A percentile compares a stretch with the other conserved stretches of the same genome.
phyloP scores from a whole-genome alignment of 75 land plant species.

The Selaginella moellendorffii region DNA sequence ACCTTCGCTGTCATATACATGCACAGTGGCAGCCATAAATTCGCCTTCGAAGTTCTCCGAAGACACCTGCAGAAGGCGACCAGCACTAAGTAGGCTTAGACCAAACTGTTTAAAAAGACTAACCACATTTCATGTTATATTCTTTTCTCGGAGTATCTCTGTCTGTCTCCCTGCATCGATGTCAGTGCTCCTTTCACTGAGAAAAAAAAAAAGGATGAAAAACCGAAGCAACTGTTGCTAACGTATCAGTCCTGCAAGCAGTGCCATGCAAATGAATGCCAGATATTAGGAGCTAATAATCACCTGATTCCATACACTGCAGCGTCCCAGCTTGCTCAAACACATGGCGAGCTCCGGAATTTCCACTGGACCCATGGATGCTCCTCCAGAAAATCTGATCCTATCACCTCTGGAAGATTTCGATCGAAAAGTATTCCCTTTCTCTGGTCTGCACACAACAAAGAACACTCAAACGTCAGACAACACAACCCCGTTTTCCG shows the following conservation, averaged over 20 bases:
- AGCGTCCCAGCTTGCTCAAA: slow-evolving; percentile 97
- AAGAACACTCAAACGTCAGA: not conserved
- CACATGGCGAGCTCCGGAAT: slow-evolving; percentile 55
- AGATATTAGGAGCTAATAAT: no score
- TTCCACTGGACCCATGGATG: slow-evolving; percentile 52
- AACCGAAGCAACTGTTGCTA: no score
- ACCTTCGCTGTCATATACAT: slow-evolving; percentile 39
- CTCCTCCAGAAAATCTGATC: slow-evolving; percentile 66
- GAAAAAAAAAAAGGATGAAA: no score
- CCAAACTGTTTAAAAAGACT: no score
- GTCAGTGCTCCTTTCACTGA: not conserved
- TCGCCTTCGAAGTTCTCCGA: slow-evolving; percentile 53
- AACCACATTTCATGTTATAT: not conserved
- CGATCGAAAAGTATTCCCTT: slow-evolving; percentile 86
- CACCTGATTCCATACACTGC: slow-evolving; percentile 74
- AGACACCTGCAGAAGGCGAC: slow-evolving; percentile 43
- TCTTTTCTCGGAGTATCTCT: not conserved
- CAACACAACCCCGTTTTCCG: not conserved
- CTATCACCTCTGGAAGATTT: slow-evolving; percentile 75
- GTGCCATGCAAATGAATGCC: no score
- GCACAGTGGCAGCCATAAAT: slow-evolving; percentile 63
- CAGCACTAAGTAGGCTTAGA: no score
- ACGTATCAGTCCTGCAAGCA: no score
- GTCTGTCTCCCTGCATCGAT: not conserved
- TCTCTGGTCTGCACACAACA: slow-evolving; percentile 43